Evolutionary conservation across 352 stramenopile species (phyloP), one percentile per base, ranked within the genome.

Genomic region (Pythium rishiriense): DNA sequence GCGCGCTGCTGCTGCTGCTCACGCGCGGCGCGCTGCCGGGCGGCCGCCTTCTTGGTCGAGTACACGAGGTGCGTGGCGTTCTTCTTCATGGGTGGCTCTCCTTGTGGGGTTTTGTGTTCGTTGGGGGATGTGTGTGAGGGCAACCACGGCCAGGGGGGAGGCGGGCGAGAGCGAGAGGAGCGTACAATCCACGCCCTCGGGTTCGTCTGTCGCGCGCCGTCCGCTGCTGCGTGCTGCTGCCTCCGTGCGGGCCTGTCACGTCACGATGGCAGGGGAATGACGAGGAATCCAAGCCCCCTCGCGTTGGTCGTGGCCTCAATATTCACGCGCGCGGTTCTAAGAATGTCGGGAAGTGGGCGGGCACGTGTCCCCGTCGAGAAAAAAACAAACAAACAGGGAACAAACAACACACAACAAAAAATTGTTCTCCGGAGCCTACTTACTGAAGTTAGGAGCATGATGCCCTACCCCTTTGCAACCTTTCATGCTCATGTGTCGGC

Each of bases 21-120:
- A 12, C 54, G 25, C 19, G 58, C 58, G 21, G 58, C 58, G 58
- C 58, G 37, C 49, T 64, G 48, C 49, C 28, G 67, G 1, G 59
- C 70, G 7, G 33, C 33, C 33, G 76, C 83, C 51, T 83, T 86
- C 62, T 83, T 87, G 41, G 83, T 91, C 15, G 83, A 91, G 53
- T 82, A 88, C 37, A 91, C 80, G 42, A 91, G 62, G 52, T 87
- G 79, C 25, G 56, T 75, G 46, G 70, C 68, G 42, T 64, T 78
- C 58, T 76, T 80, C 41, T 52, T 60, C 43, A 57, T 63, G 3
- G 48, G 9, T 1, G 4, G 15, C 1, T 41, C 25, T 61, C 26
- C 15, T 43, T 60, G 24, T 39, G 33, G 31, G 33, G 11, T 12
- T 39, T 9, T 39, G 11, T 9, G 33, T 12, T 39, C 33, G 33